These are phyloP conservation scores for Leucaena leucocephala DNA, from an alignment of 306 rosid genomes.

Conservation along the genomic window DNA sequence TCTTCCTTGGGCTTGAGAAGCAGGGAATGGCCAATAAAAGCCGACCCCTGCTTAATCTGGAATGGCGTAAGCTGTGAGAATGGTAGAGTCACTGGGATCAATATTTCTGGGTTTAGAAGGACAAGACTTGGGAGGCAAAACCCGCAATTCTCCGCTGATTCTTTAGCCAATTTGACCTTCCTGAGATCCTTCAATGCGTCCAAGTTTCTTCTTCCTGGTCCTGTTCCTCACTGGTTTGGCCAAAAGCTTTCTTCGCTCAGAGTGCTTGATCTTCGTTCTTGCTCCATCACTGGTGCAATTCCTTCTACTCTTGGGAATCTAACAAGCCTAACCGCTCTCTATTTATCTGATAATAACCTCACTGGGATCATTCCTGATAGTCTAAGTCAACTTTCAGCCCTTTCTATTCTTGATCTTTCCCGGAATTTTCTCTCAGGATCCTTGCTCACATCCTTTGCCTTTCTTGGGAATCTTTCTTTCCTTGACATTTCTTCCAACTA, in stretches of 20 bases:
- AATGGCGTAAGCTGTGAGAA: slow-evolving; percentile 63
- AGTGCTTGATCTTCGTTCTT: slow-evolving; percentile 83
- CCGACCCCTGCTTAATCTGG: slow-evolving; percentile 82
- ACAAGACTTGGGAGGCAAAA: slow-evolving; percentile 67
- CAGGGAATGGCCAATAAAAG: slow-evolving; percentile 85
- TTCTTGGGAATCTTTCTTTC: slow-evolving; percentile 62
- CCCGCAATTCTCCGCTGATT: slow-evolving; percentile 74
- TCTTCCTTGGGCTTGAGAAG: slow-evolving; percentile 78
- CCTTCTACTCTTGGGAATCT: slow-evolving; percentile 72
- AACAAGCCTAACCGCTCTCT: slow-evolving; percentile 62
- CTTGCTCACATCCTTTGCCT: slow-evolving; percentile 53
- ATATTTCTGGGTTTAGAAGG: slow-evolving; percentile 81
- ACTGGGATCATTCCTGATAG: slow-evolving; percentile 63
- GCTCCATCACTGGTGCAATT: slow-evolving; percentile 64
- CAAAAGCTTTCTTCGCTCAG: slow-evolving; percentile 44
- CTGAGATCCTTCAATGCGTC: slow-evolving; percentile 83
- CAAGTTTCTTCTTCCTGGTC: slow-evolving; percentile 69
- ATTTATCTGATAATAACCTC: slow-evolving; percentile 70
- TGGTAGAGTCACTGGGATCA: slow-evolving; percentile 79
- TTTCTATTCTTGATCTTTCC: slow-evolving; percentile 77
- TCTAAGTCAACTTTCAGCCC: slow-evolving; percentile 58
- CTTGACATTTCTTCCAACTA: slow-evolving; percentile 72
- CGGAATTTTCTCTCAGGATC: slow-evolving; percentile 58
- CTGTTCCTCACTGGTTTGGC: slow-evolving; percentile 83
- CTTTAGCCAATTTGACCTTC: slow-evolving; percentile 74